Conservation (phyloP, 2,329 filamentous ascomycete genomes). For the Scedosporium apiospermum region DNA sequence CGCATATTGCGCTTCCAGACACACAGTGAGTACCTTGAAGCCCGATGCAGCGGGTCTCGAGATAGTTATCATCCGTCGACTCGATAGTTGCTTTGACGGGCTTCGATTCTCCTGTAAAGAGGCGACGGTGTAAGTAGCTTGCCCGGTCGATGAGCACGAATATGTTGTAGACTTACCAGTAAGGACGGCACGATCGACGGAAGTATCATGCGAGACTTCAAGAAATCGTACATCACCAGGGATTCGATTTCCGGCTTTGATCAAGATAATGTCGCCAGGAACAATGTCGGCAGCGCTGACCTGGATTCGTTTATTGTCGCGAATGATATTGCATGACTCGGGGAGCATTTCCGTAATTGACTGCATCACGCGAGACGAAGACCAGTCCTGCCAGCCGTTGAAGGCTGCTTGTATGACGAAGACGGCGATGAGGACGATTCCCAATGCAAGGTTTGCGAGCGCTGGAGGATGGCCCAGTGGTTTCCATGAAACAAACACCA, state of each 20-base stretch:
- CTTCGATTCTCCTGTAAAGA: conserved; percentile 46
- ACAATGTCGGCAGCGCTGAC: conserved; percentile 53
- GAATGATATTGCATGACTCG: conserved; percentile 47
- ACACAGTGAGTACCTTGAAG: conserved; percentile 74
- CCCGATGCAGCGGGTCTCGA: conserved; percentile 68
- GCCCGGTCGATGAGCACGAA: too few relatives aligned
- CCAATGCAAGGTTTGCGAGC: conserved; percentile 60
- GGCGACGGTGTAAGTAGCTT: too few relatives aligned
- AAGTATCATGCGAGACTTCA: conserved; percentile 57
- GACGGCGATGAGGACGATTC: conserved; percentile 61
- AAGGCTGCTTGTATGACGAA: conserved; percentile 62
- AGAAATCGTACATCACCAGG: conserved; percentile 46
- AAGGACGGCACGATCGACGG: conserved; percentile 64
- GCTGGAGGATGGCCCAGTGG: conserved; percentile 64
- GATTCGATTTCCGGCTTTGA: conserved; percentile 65
- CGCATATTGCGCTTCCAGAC: conserved; percentile 53
- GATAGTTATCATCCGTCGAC: conserved; percentile 50
- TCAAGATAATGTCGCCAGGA: conserved; percentile 58
- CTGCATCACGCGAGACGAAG: conserved; percentile 65
- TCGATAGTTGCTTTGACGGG: conserved; percentile 55
- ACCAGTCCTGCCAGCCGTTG: conserved; percentile 66
- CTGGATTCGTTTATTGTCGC: conserved; percentile 43
- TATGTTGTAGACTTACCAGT: conserved; percentile 20
- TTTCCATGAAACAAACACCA: conserved; percentile 70
- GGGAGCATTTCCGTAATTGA: conserved; percentile 76